Conservation (phyloP, 2,329 filamentous ascomycete genomes). For the Aspergillus latus region DNA sequence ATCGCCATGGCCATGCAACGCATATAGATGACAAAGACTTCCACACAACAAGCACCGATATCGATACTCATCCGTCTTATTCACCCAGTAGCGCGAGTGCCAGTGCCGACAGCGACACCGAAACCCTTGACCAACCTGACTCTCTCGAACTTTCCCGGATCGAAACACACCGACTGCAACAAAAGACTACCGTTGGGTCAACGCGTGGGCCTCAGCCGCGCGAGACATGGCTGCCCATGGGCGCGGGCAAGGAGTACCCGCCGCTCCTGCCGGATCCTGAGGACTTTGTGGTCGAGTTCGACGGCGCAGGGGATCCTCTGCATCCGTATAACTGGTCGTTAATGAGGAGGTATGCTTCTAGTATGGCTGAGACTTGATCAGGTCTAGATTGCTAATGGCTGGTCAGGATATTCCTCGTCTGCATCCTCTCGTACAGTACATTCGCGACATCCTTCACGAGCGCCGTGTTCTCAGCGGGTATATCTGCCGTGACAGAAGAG, state of each 20-base stretch:
- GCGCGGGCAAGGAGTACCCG: constrained; percentile 51
- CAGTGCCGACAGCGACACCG: constrained; percentile 15
- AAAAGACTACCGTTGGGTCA: constrained; percentile 24
- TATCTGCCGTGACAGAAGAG: constrained; percentile 51
- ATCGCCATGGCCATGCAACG: neutral
- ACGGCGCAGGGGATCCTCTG: constrained; percentile 52
- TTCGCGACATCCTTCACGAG: constrained; percentile 52
- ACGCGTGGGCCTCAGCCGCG: constrained; percentile 20
- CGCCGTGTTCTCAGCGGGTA: constrained; percentile 70
- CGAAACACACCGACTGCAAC: constrained; percentile 24
- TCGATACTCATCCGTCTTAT: neutral
- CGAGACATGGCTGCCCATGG: constrained; percentile 28
- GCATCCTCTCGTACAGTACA: constrained; percentile 46
- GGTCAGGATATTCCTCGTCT: constrained; percentile 24
- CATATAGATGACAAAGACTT: neutral
- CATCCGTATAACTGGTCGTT: constrained; percentile 55
- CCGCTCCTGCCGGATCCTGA: constrained; percentile 51
- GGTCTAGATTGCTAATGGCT: neutral
- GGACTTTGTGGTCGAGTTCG: constrained; percentile 58
- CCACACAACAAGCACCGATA: constrained; percentile 8
- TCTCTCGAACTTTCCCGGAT: constrained; percentile 24
- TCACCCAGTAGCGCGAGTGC: constrained; percentile 6
- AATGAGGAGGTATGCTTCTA: constrained; percentile 41
- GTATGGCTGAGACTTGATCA: neutral
- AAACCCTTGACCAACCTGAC: constrained; percentile 18